These are phyloP conservation scores for Chlorella sp. DNA, from an alignment of 139 green algal genomes.

Conservation along the genomic window DNA sequence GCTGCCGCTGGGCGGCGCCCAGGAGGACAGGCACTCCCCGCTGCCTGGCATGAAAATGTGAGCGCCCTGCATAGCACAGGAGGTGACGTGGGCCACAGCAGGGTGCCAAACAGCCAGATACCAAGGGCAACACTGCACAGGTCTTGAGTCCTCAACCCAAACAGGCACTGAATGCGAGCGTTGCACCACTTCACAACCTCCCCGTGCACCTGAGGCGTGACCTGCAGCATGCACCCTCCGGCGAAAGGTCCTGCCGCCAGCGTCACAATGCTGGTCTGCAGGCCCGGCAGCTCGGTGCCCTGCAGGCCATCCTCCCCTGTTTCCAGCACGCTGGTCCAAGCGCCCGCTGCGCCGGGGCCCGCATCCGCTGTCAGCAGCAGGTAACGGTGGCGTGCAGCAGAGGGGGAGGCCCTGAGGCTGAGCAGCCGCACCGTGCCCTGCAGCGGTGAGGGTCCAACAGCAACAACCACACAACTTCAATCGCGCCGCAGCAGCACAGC, in stretches of 20 bases:
- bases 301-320: background rate
- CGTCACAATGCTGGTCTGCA: background rate
- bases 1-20: background rate
- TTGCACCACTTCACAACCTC: background rate
- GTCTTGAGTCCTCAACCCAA: no score
- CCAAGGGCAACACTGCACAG: background rate
- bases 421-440: slow-evolving; percentile 32
- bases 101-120: no score
- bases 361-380: slow-evolving; percentile 27
- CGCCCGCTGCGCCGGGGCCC: background rate
- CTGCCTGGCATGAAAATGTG: background rate
- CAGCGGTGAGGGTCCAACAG: background rate
- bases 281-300: background rate
- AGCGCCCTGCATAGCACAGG: background rate
- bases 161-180: background rate
- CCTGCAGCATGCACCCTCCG: slow-evolving; percentile 18
- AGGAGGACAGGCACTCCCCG: background rate
- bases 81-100: background rate
- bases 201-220: slow-evolving; percentile 28
- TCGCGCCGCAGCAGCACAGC: no score
- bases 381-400: slow-evolving; percentile 17
- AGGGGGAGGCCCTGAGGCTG: background rate
- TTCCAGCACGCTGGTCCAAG: slow-evolving; percentile 1
- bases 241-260: background rate
- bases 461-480: no score